Base-by-base conservation (phyloP, 257 asterid genomes). In the Dorcoceras hygrometricum region DNA sequence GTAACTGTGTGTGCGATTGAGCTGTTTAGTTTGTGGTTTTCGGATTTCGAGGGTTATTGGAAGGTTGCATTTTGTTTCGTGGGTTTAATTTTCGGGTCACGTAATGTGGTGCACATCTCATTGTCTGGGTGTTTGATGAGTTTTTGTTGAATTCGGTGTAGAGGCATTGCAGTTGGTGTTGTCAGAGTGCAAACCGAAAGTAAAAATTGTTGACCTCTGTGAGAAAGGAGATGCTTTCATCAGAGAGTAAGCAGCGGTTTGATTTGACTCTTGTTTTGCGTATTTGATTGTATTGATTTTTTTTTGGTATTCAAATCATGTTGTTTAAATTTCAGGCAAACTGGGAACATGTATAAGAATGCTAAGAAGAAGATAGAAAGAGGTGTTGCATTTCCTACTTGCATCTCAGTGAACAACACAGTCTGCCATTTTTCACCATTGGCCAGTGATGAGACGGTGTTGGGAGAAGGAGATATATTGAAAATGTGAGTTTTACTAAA, bases 371-470 rank as follows among this genome's bases (percentile, higher is more conserved):
- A 89, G 87, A 92, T 92, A 66, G 97, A 87, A 68, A 77, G 85
- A 65, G 98, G 98, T 28, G 92, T 89, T 73, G 98, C 98, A 1
- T 92, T 92, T 71, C 98, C 98, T 1, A 92, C 97, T 23, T 92
- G 98, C 74, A 75, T 92, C 57, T 92, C 98, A 0, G 91, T 92
- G 28, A 92, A 92, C 73, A 87, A 80, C 55, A 89, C 91, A 0
- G 80, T 92, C 66, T 92, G 97, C 67, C 98, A 92, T 80, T 85
- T 86, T 69, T 92, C 98, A 3, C 98, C 98, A 0, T 75, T 92
- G 71, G 86, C 87, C 18, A 77, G 88, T 22, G 96, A 92, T 14
- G 97, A 87, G 77, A 53, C 85, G 6, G 87, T 83, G 25, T 75
- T 92, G 73, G 86, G 84, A 78, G 86, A 76, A 16, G 97, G 98